Evolutionary conservation across 2,329 filamentous ascomycete species (phyloP).

Genomic region (Emydomyces testavorans): DNA sequence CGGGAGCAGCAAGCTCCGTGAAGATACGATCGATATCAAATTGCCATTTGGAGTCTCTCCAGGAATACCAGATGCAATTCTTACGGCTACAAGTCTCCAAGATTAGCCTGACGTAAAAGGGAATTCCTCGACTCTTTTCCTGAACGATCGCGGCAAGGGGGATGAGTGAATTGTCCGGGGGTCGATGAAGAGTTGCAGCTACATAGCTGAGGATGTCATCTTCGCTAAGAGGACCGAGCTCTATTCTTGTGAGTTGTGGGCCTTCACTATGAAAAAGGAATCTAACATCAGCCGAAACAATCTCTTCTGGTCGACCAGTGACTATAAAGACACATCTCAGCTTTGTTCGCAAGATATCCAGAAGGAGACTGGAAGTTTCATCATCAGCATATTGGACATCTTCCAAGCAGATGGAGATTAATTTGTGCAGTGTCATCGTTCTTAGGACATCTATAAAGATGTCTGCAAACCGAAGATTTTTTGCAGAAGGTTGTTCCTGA

Average conservation of each 20-base stretch:
- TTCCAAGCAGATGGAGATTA: constrained; percentile 80
- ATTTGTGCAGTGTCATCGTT: constrained; percentile 68
- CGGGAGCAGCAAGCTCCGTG: constrained; percentile 66
- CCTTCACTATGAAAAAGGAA: constrained; percentile 37
- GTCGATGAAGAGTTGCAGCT: constrained; percentile 63
- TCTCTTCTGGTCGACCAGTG: constrained; percentile 59
- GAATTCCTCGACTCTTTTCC: constrained; percentile 77
- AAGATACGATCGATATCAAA: constrained; percentile 81
- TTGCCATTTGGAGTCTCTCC: constrained; percentile 68
- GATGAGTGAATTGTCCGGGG: constrained; percentile 53
- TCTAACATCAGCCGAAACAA: constrained; percentile 39
- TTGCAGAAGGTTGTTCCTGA: constrained; percentile 21
- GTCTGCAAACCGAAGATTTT: constrained; percentile 65
- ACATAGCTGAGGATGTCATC: constrained; percentile 74
- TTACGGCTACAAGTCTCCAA: constrained; percentile 76
- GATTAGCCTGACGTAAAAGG: constrained; percentile 87
- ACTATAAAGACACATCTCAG: constrained; percentile 74
- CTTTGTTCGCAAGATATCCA: constrained; percentile 64
- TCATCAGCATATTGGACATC: constrained; percentile 84
- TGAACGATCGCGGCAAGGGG: constrained; percentile 75
- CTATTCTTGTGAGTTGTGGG: constrained; percentile 55
- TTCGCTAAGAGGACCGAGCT: constrained; percentile 62
- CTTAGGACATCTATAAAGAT: constrained; percentile 77
- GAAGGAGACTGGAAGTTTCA: constrained; percentile 73
- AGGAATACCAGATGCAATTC: constrained; percentile 83